Evolutionary conservation across 2,329 filamentous ascomycete genomes (phyloP).

Genomic region (Aspergillus brasiliensis): DNA sequence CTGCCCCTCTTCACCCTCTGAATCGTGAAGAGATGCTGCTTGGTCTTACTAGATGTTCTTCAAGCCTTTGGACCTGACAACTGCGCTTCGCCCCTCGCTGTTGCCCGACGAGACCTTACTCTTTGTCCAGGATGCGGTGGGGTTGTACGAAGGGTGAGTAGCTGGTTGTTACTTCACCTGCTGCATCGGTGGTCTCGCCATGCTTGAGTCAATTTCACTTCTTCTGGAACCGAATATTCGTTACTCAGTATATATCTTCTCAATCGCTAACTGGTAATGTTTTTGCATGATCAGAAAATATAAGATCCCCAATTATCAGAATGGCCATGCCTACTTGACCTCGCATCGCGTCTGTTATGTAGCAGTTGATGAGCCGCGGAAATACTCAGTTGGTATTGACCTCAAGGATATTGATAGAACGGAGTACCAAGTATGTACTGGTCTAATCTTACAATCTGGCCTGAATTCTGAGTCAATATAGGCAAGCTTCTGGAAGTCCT

Average conservation of each 20-base stretch:
- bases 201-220: background rate
- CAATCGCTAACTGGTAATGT: conserved; percentile 19
- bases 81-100: conserved; percentile 88
- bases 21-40: conserved; percentile 24
- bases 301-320: conserved; percentile 91
- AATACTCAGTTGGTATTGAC: conserved; percentile 80
- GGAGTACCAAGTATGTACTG: conserved; percentile 74
- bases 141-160: conserved; percentile 91
- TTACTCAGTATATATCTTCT: background rate
- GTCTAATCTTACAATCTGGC: background rate
- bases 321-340: conserved; percentile 94
- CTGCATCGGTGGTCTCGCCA: background rate
- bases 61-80: conserved; percentile 92
- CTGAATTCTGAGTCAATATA: conserved; percentile 39
- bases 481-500: conserved; percentile 93
- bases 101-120: conserved; percentile 91
- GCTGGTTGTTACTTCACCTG: conserved; percentile 13
- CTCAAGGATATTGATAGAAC: conserved; percentile 87
- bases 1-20: conserved; percentile 14
- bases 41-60: conserved; percentile 82
- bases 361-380: conserved; percentile 81
- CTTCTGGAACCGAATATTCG: conserved; percentile 2
- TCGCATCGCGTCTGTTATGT: conserved; percentile 96
- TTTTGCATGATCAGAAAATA: conserved; percentile 67
- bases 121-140: conserved; percentile 96